phyloP scores from a whole-genome alignment of 768 basidiomycete species.

The Crepidotus variabilis region DNA sequence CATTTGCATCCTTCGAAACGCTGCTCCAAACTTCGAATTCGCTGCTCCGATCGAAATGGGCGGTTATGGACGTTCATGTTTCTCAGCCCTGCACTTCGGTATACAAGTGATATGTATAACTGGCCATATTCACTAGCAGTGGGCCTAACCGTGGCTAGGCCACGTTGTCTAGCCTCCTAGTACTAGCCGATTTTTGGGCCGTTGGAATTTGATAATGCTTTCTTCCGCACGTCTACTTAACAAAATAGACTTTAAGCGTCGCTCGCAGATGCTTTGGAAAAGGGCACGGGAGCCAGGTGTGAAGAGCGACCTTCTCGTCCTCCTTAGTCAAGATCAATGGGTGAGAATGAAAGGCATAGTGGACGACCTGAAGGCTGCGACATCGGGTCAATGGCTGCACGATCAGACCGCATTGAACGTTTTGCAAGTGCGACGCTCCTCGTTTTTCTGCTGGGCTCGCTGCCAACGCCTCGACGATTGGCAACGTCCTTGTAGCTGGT shows the following conservation, averaged over 20 bases:
- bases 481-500: neutral
- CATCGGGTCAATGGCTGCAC: neutral
- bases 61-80: no score
- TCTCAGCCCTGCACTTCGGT: no score
- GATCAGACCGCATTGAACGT: neutral
- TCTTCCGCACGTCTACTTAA: neutral
- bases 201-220: neutral
- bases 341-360: neutral
- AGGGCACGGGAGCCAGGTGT: neutral
- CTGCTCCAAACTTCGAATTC: constrained; percentile 1
- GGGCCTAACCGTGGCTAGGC: neutral
- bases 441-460: neutral
- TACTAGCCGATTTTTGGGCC: neutral
- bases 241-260: neutral
- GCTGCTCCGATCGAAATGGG: no score
- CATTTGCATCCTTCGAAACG: constrained; percentile 1
- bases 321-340: neutral
- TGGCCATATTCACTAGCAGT: no score
- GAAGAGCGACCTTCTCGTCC: neutral
- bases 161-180: neutral
- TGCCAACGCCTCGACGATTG: neutral
- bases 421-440: neutral
- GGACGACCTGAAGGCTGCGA: neutral
- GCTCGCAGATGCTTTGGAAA: neutral
- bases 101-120: no score